A percentile compares a stretch with the other conserved stretches of the same genome.
Conservation (phyloP, 306 rosid species). For the Alnus rubra region DNA sequence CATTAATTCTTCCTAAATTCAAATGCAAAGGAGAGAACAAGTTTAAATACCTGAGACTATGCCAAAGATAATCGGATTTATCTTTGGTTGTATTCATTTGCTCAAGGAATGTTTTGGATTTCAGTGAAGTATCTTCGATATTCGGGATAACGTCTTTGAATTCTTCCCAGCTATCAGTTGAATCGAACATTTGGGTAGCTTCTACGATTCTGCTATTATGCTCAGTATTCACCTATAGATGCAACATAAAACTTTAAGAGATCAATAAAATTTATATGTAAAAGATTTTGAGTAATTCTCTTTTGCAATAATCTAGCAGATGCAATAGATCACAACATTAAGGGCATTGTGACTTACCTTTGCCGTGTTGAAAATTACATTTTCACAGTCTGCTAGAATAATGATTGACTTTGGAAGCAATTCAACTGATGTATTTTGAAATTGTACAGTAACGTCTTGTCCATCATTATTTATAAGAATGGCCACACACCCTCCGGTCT, state of each 20-base stretch:
- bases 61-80: constrained; percentile 73
- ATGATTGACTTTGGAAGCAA: constrained; percentile 67
- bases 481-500: constrained; percentile 57
- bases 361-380: constrained; percentile 60
- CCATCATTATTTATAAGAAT: constrained; percentile 56
- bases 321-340: too few species aligned
- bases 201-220: constrained; percentile 43
- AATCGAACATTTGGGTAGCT: constrained; percentile 40
- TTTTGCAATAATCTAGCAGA: too few species aligned
- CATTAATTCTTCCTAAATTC: not conserved
- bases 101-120: constrained; percentile 56
- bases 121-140: constrained; percentile 41
- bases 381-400: constrained; percentile 62
- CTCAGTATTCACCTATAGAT: constrained; percentile 37
- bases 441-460: constrained; percentile 41
- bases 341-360: constrained; percentile 34
- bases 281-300: too few species aligned
- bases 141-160: constrained; percentile 47
- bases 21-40: not conserved
- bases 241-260: not conserved
- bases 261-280: too few species aligned
- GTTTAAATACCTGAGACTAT: constrained; percentile 44
- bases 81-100: constrained; percentile 75
- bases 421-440: constrained; percentile 43
- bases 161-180: constrained; percentile 50